phyloP scores from a whole-genome alignment of 108 stramenopile species.

The Cylindrotheca fusiformis region DNA sequence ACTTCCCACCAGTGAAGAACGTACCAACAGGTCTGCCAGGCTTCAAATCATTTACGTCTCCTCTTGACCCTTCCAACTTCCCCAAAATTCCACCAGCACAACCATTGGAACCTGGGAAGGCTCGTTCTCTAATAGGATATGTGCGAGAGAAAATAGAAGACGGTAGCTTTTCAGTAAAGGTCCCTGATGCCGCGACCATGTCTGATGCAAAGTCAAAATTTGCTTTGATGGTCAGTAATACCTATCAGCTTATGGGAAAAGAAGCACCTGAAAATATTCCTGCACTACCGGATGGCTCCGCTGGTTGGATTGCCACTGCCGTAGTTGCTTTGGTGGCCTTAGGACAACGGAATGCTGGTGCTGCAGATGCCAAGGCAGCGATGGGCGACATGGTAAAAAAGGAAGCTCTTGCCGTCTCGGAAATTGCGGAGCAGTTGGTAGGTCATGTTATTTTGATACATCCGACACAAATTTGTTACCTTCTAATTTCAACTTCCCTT shows the following conservation, averaged over 20 bases:
- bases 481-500: not conserved
- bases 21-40: slow-evolving; percentile 16
- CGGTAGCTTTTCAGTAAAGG: slow-evolving; percentile 1
- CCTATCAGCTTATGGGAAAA: not conserved
- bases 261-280: not conserved
- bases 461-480: not conserved
- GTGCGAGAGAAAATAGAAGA: no score
- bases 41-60: not conserved
- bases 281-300: not conserved
- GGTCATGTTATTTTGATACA: not conserved
- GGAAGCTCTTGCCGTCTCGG: not conserved
- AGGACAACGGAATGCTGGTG: not conserved
- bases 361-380: not conserved
- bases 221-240: slow-evolving; percentile 5
- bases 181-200: not conserved
- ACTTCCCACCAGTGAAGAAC: no score
- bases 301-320: slow-evolving; percentile 1
- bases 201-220: slow-evolving; percentile 11
- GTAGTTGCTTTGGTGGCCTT: not conserved
- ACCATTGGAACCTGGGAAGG: slow-evolving; percentile 1
- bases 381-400: not conserved
- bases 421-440: not conserved
- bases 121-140: slow-evolving; percentile 1
- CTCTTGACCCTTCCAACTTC: not conserved
- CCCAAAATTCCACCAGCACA: not conserved